Evolutionary conservation across 768 basidiomycete species (phyloP).

Genomic region (Lentinula raphanica): DNA sequence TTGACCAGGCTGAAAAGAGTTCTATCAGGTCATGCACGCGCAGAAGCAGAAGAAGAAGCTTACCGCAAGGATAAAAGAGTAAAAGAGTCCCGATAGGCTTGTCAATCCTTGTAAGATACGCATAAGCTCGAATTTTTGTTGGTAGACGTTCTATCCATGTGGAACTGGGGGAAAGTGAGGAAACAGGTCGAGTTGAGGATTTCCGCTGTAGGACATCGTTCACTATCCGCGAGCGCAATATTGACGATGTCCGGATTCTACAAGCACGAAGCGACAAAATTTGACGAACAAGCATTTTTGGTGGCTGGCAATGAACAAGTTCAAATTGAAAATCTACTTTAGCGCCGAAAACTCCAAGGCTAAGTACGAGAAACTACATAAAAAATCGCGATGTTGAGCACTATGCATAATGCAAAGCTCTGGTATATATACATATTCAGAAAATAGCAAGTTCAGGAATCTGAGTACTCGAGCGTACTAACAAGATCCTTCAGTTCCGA

Average conservation of each 20-base stretch:
- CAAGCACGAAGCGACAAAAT: background rate
- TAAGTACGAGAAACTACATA: background rate
- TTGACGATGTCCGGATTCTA: background rate
- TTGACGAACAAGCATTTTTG: background rate
- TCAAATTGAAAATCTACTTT: background rate
- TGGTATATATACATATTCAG: background rate
- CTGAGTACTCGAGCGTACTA: background rate
- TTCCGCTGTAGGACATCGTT: background rate
- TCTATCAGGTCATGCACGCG: background rate
- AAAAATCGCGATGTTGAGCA: background rate
- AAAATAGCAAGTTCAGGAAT: background rate
- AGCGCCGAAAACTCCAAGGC: background rate
- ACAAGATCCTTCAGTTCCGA: background rate
- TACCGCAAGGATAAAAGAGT: conserved; percentile 92
- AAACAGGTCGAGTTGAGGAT: background rate
- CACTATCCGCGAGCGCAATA: background rate
- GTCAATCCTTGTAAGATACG: conserved; percentile 84
- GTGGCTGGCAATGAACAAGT: background rate
- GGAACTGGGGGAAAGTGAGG: conserved; percentile 1
- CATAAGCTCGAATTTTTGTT: conserved; percentile 61
- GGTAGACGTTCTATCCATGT: conserved; percentile 68
- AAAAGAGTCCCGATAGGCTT: conserved; percentile 94
- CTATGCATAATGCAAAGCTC: background rate
- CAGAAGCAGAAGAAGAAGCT: conserved; percentile 24
- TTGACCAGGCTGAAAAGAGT: conserved; percentile 84